phyloP scores from a whole-genome alignment of 345 rosid genomes.

The Orychophragmus violaceus region DNA sequence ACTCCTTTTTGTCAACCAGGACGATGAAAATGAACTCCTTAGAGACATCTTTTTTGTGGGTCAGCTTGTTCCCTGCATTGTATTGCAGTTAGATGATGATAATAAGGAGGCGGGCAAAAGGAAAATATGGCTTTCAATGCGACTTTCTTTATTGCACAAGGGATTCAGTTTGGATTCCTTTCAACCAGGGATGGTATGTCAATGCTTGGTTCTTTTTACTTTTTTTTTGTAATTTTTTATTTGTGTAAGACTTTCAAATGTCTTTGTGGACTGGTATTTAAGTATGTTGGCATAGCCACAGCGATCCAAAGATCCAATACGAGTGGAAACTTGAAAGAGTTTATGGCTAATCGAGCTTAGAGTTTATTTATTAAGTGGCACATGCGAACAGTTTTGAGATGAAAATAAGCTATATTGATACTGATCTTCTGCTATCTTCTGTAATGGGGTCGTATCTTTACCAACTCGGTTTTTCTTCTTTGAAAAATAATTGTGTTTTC shows the following conservation, averaged over 20 bases:
- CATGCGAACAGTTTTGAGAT: background rate
- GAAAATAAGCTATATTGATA: background rate
- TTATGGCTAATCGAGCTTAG: background rate
- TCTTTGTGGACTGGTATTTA: background rate
- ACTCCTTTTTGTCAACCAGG: no score
- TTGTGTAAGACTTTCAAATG: background rate
- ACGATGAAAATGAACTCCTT: no score
- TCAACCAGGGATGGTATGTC: conserved; percentile 92
- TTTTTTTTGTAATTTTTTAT: background rate
- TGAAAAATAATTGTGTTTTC: background rate
- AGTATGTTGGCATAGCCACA: background rate
- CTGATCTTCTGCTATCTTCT: background rate
- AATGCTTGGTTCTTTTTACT: background rate
- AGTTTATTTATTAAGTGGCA: background rate
- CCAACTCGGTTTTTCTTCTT: background rate
- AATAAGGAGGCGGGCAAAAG: conserved; percentile 67
- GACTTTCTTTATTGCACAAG: conserved; percentile 70
- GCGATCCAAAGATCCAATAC: background rate
- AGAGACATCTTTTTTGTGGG: no score
- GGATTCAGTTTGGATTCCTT: conserved; percentile 64
- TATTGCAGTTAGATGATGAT: conserved; percentile 75
- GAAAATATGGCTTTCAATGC: conserved; percentile 86
- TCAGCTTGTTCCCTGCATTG: conserved; percentile 85
- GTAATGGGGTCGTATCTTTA: background rate
- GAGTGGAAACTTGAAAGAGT: no score